phyloP scores from a whole-genome alignment of 2,329 filamentous ascomycete species.

The Ascochyta pisi region DNA sequence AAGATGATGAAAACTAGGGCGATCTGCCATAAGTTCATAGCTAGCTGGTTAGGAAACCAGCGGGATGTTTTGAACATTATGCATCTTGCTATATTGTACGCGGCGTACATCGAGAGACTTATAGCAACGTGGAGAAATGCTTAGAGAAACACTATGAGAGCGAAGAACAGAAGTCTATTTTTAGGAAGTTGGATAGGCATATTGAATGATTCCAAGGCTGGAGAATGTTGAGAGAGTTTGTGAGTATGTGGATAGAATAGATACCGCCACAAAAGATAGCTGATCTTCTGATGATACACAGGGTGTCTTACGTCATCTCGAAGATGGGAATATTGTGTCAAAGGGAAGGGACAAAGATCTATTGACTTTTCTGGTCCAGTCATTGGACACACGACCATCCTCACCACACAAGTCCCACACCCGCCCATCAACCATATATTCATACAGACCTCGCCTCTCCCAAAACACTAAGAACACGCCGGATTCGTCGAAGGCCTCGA shows the following conservation, averaged over 20 bases:
- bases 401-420: background rate
- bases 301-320: background rate
- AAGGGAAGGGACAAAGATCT: background rate
- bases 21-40: background rate
- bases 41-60: background rate
- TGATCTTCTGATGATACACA: background rate
- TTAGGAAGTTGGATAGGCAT: background rate
- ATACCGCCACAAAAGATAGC: background rate
- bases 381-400: background rate
- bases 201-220: background rate
- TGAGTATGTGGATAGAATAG: background rate
- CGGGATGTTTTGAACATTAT: background rate
- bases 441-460: background rate
- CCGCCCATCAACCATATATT: background rate
- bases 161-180: background rate
- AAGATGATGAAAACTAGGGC: background rate
- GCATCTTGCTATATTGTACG: background rate
- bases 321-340: background rate
- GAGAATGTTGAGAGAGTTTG: background rate
- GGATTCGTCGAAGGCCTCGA: slow-evolving; percentile 42
- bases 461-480: slow-evolving; percentile 36
- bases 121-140: background rate
- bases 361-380: background rate
- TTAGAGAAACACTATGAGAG: background rate
- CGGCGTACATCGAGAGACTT: background rate